Percentiles rank a stretch among this genome's conserved stretches.
Evolutionary conservation across 371 early-diverging fungal species (phyloP).

Genomic region (Syncephalastrum contaminatum): DNA sequence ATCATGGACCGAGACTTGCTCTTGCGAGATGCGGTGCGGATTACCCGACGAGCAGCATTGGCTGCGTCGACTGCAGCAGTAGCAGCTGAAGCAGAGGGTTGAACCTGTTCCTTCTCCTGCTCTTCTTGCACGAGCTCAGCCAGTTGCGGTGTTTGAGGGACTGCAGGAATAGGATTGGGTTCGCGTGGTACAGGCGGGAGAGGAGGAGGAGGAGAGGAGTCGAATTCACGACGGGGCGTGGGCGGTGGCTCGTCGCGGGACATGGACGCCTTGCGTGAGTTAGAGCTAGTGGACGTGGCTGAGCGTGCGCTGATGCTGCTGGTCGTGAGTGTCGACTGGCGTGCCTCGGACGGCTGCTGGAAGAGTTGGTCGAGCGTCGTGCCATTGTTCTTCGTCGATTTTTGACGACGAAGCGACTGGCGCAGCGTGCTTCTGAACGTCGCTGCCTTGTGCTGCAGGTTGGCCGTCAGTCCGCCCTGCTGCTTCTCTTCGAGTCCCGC

Average conservation of each 20-base stretch:
- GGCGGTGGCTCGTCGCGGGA: background rate
- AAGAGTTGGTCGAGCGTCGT: conserved; percentile 18
- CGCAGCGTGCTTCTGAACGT: conserved; percentile 22
- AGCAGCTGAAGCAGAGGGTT: background rate
- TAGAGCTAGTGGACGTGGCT: background rate
- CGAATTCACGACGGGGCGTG: background rate
- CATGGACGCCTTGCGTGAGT: background rate
- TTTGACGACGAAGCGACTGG: conserved; percentile 22
- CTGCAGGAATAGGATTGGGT: background rate
- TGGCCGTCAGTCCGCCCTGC: conserved; percentile 10
- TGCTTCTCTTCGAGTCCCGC: conserved; percentile 5
- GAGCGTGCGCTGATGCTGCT: conserved; percentile 2
- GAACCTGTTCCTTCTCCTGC: background rate
- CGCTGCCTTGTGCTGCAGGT: conserved; percentile 16
- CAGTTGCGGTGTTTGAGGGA: background rate
- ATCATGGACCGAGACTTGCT: conserved; percentile 27
- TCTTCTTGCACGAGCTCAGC: conserved; percentile 1
- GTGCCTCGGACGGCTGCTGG: background rate
- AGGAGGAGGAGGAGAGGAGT: background rate
- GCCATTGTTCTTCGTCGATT: conserved; percentile 20
- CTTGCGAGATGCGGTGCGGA: conserved; percentile 28
- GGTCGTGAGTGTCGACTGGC: background rate
- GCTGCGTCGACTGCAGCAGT: conserved; percentile 6
- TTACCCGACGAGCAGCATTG: conserved; percentile 25
- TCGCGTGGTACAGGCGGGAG: background rate